Evolutionary conservation across 1,284 basidiomycete species (phyloP), one percentile per base, ranked within the genome.

Genomic region (Pseudozyma tsukubaensis): DNA sequence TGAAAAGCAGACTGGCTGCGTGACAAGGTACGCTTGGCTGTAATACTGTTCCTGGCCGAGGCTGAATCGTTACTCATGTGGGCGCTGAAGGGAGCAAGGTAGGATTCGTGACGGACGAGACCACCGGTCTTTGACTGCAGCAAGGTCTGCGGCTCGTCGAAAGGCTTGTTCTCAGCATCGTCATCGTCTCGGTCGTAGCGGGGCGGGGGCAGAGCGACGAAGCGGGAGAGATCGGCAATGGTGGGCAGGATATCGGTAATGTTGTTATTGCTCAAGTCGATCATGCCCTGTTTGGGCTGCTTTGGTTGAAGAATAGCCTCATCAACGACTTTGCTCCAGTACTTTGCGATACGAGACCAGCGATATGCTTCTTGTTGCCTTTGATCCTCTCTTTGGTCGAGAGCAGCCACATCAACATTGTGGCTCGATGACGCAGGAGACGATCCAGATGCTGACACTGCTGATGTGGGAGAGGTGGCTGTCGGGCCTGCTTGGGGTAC

Each of bases 301-400:
- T 69, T 73, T 24, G 57, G 32, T 6, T 62, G 21, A 13, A 73
- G 55, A 42, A 73, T 73, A 61, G 43, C 61, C 4, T 69, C 53
- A 37, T 73, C 71, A 5, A 73, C 71, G 34, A 73, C 65, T 21
- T 69, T 73, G 60, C 51, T 56, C 71, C 71, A 73, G 39, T 55
- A 73, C 21, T 60, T 65, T 40, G 64, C 71, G 40, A 64, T 64
- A 21, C 55, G 60, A 32, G 56, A 61, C 71, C 71, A 73, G 14
- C 61, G 51, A 21, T 65, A 50, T 6, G 53, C 58, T 47, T 73
- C 32, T 16, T 59, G 52, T n/a, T 50, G 59, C 24, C 48, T 50
- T 35, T 7, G 43, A 7, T 63, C 19, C 2, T 59, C 51, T 13
- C 50, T 42, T 16, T 51, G 29, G n/a, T 47, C 43, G 14, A 16